A percentile compares a stretch with the other conserved stretches of the same genome.
These are phyloP conservation scores for Gossypium schwendimanii DNA, from an alignment of 441 rosid species.

Conservation along the genomic window DNA sequence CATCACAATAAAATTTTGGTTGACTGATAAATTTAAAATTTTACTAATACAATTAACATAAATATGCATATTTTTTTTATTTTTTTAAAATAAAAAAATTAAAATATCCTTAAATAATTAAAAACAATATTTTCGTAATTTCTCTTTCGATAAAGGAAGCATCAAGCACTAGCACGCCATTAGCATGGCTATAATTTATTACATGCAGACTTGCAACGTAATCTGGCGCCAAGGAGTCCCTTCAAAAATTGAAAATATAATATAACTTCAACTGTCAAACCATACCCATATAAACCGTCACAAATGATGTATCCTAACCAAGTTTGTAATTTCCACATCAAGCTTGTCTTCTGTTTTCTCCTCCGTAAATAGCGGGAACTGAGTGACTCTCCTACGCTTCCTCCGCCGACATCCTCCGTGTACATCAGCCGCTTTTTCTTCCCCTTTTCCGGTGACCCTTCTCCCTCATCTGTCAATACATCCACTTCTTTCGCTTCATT, in stretches of 20 bases:
- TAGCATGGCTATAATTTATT: too few species aligned
- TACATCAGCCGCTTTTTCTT: not conserved
- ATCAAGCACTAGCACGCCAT: too few species aligned
- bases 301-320: conserved; percentile 5
- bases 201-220: not conserved
- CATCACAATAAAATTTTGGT: too few species aligned
- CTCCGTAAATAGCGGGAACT: conserved; percentile 32
- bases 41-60: too few species aligned
- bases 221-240: conserved; percentile 4
- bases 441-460: not conserved
- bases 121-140: too few species aligned
- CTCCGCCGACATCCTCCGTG: not conserved
- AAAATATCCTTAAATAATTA: too few species aligned
- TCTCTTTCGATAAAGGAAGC: too few species aligned
- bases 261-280: not conserved
- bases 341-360: not conserved
- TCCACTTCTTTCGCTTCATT: conserved; percentile 21
- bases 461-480: conserved; percentile 16
- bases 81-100: too few species aligned
- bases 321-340: not conserved
- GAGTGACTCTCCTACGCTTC: conserved; percentile 2
- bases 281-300: conserved; percentile 11
- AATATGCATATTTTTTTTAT: too few species aligned
- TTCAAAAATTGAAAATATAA: not conserved
- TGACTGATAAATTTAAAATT: too few species aligned